phyloP scores from a whole-genome alignment of 2,329 filamentous ascomycete species.

The Talaromyces sp. region DNA sequence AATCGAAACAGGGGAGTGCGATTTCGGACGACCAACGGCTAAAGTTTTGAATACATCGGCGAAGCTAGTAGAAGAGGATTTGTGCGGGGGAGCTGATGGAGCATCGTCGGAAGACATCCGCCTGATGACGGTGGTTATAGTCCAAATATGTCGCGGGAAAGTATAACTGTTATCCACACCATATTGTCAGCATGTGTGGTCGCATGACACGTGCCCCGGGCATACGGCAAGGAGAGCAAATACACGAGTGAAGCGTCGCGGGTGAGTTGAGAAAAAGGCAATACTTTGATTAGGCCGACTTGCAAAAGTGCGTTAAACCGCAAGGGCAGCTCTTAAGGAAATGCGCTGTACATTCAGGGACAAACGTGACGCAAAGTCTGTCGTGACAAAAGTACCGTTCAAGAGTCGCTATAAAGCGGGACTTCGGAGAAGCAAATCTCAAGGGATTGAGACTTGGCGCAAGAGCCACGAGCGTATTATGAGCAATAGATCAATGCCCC shows the following conservation, averaged over 20 bases:
- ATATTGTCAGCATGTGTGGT: slow-evolving; percentile 18
- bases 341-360: slow-evolving; percentile 17
- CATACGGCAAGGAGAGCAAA: slow-evolving; percentile 1
- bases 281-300: slow-evolving; percentile 11
- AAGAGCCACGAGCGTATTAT: background rate
- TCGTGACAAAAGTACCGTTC: slow-evolving; percentile 16
- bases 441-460: slow-evolving; percentile 1
- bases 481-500: background rate
- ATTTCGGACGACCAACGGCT: slow-evolving; percentile 43
- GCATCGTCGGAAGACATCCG: slow-evolving; percentile 50
- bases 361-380: slow-evolving; percentile 6
- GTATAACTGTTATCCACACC: slow-evolving; percentile 1
- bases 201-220: slow-evolving; percentile 9
- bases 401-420: slow-evolving; percentile 12
- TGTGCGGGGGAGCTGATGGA: slow-evolving; percentile 37
- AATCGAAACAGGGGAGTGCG: slow-evolving; percentile 38
- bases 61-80: slow-evolving; percentile 42
- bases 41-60: slow-evolving; percentile 48
- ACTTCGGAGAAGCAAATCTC: slow-evolving; percentile 7
- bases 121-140: slow-evolving; percentile 17
- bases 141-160: slow-evolving; percentile 2
- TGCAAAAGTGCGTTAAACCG: slow-evolving; percentile 8
- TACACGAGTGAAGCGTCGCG: background rate
- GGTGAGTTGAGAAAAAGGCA: background rate
- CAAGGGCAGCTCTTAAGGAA: slow-evolving; percentile 12